A percentile compares a stretch with the other conserved stretches of the same genome.
phyloP scores from a whole-genome alignment of 768 basidiomycete species.

The Mycena filopes region DNA sequence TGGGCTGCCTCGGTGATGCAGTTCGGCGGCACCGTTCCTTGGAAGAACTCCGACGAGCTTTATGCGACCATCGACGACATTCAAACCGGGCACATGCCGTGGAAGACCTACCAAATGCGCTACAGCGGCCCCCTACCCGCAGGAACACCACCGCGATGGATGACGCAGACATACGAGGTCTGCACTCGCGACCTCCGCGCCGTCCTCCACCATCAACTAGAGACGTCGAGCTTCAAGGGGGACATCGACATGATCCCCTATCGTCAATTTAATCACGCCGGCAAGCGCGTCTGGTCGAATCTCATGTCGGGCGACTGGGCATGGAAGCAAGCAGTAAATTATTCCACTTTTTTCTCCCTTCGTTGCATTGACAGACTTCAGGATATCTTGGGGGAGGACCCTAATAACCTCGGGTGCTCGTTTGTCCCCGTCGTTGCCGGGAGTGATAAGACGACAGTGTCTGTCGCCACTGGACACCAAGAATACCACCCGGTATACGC shows the following conservation, averaged over 20 bases:
- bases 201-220: constrained; percentile 10
- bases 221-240: constrained; percentile 4
- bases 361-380: constrained; percentile 10
- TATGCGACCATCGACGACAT: background rate
- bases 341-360: background rate
- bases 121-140: constrained; percentile 7
- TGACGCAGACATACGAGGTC: constrained; percentile 17
- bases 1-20: constrained; percentile 2
- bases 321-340: constrained; percentile 38
- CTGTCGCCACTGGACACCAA: constrained; percentile 50
- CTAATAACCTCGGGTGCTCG: constrained; percentile 42
- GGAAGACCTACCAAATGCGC: constrained; percentile 1
- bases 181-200: constrained; percentile 10
- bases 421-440: constrained; percentile 45
- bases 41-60: constrained; percentile 25
- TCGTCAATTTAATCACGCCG: constrained; percentile 38
- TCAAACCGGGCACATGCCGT: background rate
- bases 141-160: constrained; percentile 11
- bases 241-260: constrained; percentile 40
- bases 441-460: constrained; percentile 56
- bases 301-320: constrained; percentile 42
- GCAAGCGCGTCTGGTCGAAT: constrained; percentile 39
- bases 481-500: constrained; percentile 51
- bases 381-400: constrained; percentile 32
- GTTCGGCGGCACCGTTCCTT: background rate